Conservation (phyloP, 2,329 filamentous ascomycete species). For the Penicillium sumatraense region DNA sequence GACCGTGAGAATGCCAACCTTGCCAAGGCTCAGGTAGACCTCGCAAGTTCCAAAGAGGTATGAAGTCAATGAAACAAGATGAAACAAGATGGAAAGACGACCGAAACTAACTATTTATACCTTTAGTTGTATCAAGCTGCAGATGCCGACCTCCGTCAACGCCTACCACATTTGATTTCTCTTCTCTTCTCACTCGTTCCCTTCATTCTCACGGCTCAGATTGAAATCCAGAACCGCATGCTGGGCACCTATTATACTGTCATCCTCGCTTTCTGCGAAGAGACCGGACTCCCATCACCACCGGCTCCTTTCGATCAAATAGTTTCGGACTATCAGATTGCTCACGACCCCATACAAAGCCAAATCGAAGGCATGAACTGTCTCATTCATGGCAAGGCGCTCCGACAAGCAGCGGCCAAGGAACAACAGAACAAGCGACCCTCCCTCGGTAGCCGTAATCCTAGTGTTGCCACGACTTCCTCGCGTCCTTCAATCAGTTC, state of each 20-base stretch:
- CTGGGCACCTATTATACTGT: constrained; percentile 79
- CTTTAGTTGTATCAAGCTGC: constrained; percentile 72
- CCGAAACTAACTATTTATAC: constrained; percentile 12
- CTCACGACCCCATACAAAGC: constrained; percentile 66
- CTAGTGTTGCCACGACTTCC: constrained; percentile 35
- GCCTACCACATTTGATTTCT: constrained; percentile 71
- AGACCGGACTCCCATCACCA: constrained; percentile 71
- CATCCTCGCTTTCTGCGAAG: constrained; percentile 72
- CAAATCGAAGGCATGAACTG: constrained; percentile 69
- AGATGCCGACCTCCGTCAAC: constrained; percentile 73
- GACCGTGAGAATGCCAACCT: constrained; percentile 75
- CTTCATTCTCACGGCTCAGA: constrained; percentile 69
- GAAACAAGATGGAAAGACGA: background rate
- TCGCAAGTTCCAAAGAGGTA: constrained; percentile 68
- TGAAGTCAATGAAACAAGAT: constrained; percentile 19
- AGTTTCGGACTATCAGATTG: constrained; percentile 66
- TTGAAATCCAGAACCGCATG: constrained; percentile 77
- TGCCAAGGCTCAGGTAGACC: constrained; percentile 72
- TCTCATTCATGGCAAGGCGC: constrained; percentile 69
- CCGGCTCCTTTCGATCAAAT: constrained; percentile 74
- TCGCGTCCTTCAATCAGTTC: constrained; percentile 39
- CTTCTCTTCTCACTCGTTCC: constrained; percentile 76
- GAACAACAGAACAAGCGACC: constrained; percentile 22
- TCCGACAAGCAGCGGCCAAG: constrained; percentile 58
- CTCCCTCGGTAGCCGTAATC: constrained; percentile 48